Evolutionary conservation across 140 eudicot genomes (phyloP).

Genomic region (Anethum foeniculum): DNA sequence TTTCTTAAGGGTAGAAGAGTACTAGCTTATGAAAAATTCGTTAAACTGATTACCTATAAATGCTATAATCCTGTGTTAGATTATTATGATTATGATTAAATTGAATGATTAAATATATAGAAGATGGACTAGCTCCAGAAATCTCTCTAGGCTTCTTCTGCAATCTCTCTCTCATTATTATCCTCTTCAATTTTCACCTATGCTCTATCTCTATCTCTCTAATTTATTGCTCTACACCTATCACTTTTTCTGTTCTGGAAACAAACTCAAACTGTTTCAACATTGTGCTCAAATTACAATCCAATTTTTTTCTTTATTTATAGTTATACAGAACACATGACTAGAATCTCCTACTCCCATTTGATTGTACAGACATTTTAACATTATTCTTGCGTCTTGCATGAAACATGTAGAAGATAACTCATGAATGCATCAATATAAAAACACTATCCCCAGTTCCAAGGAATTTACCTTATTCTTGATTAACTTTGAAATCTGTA

Average conservation of each 20-base stretch:
- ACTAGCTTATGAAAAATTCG: not conserved
- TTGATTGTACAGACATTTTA: not conserved
- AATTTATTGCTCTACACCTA: not conserved
- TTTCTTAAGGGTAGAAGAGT: not conserved
- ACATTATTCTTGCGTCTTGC: not conserved
- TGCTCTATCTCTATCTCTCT: not conserved
- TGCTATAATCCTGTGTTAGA: not conserved
- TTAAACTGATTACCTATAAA: not conserved
- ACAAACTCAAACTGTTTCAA: not conserved
- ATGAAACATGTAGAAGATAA: not conserved
- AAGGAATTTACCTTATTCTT: not conserved
- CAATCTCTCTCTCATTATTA: no score
- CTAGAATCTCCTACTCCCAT: not conserved
- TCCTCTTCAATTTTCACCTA: not conserved
- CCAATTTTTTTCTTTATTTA: not conserved
- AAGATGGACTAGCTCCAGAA: no score
- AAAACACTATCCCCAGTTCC: not conserved
- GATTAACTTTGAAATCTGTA: no score
- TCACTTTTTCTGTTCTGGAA: no score
- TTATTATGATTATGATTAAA: not conserved
- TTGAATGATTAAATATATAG: no score
- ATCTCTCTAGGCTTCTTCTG: no score
- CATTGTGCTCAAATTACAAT: slow-evolving; percentile 7
- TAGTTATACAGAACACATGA: not conserved
- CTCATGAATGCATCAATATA: not conserved